A percentile compares a stretch with the other conserved stretches of the same genome.
Conservation (phyloP, 129 eudicot genomes). For the Arctium lappa region DNA sequence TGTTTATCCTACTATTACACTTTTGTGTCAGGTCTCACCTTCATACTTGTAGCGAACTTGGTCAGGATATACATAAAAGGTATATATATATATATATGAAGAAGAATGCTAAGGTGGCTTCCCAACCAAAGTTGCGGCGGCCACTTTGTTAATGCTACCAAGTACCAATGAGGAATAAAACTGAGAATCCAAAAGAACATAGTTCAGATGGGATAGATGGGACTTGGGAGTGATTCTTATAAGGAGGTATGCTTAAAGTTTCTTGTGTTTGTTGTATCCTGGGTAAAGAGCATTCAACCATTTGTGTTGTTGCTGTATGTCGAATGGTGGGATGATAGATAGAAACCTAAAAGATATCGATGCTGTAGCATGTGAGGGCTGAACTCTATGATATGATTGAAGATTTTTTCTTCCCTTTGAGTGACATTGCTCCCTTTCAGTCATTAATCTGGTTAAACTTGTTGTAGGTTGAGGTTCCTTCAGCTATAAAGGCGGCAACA, state of each 20-base stretch:
- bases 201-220: no score
- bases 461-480: not conserved
- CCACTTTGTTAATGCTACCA: no score
- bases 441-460: not conserved
- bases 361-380: not conserved
- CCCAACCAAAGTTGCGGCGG: not conserved
- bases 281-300: no score
- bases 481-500: not conserved
- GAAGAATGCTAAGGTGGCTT: no score
- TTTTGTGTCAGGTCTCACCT: not conserved
- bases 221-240: no score
- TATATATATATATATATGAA: no score
- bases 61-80: not conserved
- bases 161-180: no score
- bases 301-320: no score
- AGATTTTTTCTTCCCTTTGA: not conserved
- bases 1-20: not conserved
- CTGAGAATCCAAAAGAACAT: no score
- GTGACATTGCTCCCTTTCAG: not conserved
- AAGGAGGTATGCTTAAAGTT: no score
- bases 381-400: not conserved
- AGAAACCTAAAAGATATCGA: not conserved
- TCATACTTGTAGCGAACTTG: not conserved
- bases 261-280: no score
- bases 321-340: no score